A percentile compares a stretch with the other conserved stretches of the same genome.
Evolutionary conservation across 208 protist species (phyloP).

Genomic region (Acanthamoeba lenticulata): DNA sequence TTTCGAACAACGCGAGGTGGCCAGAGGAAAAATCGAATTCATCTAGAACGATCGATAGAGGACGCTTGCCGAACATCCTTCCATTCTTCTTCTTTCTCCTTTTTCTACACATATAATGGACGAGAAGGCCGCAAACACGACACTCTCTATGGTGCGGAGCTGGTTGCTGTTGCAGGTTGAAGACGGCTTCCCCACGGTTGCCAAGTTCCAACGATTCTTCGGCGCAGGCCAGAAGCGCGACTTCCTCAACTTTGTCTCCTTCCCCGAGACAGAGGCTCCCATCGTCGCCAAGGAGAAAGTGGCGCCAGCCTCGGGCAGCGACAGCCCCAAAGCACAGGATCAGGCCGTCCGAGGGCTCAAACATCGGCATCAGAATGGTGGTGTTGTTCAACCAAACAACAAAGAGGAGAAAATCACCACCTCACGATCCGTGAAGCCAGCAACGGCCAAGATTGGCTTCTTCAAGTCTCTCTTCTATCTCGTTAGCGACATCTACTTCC

Average conservation of each 20-base stretch:
- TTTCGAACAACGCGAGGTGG: too few species aligned
- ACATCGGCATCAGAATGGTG: neutral
- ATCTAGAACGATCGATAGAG: too few species aligned
- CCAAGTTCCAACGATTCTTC: neutral
- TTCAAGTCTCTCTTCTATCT: neutral
- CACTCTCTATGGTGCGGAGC: neutral
- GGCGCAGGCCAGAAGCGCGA: neutral
- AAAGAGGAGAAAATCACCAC: neutral
- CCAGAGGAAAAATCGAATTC: too few species aligned
- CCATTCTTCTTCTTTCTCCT: neutral
- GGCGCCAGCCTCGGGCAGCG: neutral
- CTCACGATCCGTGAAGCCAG: neutral
- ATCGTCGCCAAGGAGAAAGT: neutral
- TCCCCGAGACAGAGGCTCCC: neutral
- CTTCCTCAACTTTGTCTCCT: neutral
- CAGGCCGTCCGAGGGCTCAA: neutral
- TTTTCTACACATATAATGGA: neutral
- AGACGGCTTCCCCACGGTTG: neutral
- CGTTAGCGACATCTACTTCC: neutral
- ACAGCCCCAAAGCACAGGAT: neutral
- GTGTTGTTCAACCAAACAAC: neutral
- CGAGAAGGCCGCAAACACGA: neutral
- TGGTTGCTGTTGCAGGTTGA: neutral
- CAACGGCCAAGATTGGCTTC: neutral
- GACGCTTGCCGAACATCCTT: too few species aligned